phyloP scores from a whole-genome alignment of 2,329 filamentous ascomycete species.

The Colletotrichum gloeosporioides region DNA sequence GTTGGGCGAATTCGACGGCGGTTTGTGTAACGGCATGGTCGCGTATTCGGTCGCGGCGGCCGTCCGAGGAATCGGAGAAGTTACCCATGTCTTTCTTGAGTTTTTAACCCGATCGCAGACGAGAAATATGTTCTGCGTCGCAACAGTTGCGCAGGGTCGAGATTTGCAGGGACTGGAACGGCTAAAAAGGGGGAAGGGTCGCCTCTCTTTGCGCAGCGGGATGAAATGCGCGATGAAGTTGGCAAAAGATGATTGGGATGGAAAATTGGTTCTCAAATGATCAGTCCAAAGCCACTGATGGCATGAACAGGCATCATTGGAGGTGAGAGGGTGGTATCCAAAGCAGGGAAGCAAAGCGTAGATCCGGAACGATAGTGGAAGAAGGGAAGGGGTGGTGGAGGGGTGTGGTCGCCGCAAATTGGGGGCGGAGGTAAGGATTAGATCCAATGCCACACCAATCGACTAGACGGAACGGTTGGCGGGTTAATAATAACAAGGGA shows the following conservation, averaged over 20 bases:
- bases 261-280: conserved; percentile 1
- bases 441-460: background rate
- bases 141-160: background rate
- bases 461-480: background rate
- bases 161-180: background rate
- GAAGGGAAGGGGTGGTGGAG: background rate
- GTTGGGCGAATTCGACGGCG: conserved; percentile 63
- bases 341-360: conserved; percentile 9
- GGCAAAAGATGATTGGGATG: background rate
- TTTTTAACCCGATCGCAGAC: background rate
- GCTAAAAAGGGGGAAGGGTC: background rate
- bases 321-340: background rate
- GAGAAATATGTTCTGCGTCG: background rate
- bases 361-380: conserved; percentile 1
- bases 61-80: conserved; percentile 16
- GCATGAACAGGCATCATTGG: conserved; percentile 14
- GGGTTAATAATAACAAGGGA: background rate
- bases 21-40: conserved; percentile 36
- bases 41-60: background rate
- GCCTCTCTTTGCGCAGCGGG: background rate
- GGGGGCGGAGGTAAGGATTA: background rate
- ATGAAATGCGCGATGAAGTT: background rate
- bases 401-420: conserved; percentile 2
- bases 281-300: conserved; percentile 11
- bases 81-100: background rate